Percentiles rank a stretch among this genome's conserved stretches.
Evolutionary conservation across 208 protist genomes (phyloP).

Genomic region (Naegleria gruberi): DNA sequence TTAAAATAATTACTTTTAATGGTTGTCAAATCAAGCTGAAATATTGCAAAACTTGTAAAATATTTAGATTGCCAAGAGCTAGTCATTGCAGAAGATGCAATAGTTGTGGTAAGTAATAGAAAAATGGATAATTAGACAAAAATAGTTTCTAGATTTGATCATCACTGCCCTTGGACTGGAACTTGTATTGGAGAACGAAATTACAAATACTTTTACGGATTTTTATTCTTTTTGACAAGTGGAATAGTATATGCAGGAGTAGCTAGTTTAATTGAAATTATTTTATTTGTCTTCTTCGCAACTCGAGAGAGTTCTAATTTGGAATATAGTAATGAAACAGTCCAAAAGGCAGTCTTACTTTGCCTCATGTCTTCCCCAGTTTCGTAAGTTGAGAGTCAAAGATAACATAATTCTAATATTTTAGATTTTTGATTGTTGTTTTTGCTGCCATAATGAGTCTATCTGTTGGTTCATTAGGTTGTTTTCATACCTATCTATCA

Average conservation of each 20-base stretch:
- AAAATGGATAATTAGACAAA: too few relatives aligned
- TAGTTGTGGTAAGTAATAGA: constrained; percentile 36
- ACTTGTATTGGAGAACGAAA: constrained; percentile 39
- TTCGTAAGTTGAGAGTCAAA: not conserved
- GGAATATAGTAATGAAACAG: not conserved
- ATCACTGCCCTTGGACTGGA: constrained; percentile 42
- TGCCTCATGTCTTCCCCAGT: not conserved
- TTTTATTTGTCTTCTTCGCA: not conserved
- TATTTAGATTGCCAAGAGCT: constrained; percentile 34
- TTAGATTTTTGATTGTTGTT: not conserved
- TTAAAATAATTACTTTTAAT: not conserved
- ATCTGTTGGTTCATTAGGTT: not conserved
- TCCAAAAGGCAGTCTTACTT: not conserved
- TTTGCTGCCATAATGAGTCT: not conserved
- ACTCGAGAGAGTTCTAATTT: not conserved
- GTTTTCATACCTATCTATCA: not conserved
- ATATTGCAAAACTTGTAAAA: constrained; percentile 37
- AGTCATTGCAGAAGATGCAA: constrained; percentile 39
- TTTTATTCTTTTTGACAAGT: constrained; percentile 22
- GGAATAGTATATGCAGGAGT: constrained; percentile 7
- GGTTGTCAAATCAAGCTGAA: constrained; percentile 34
- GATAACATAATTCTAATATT: not conserved
- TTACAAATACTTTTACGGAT: constrained; percentile 33
- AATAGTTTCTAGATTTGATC: constrained; percentile 42
- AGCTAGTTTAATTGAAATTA: not conserved